Evolutionary conservation across 2,329 filamentous ascomycete species (phyloP).

Genomic region (Orbilia ellipsospora): DNA sequence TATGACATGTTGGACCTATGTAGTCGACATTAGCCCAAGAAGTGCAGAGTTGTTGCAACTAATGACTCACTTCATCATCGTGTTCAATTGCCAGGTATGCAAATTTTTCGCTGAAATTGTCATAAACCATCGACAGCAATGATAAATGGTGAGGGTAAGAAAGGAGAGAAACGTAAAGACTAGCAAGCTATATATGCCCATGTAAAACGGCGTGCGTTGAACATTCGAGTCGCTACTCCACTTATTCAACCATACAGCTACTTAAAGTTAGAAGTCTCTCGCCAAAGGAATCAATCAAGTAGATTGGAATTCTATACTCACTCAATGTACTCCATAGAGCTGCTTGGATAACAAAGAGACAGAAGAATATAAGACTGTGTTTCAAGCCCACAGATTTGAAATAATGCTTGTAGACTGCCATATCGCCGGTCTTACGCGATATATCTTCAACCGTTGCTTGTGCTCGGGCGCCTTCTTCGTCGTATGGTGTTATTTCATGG

Average conservation of each 20-base stretch:
- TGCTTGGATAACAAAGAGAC: constrained; percentile 13
- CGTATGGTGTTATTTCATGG: constrained; percentile 26
- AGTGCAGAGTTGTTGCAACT: background rate
- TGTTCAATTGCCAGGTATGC: constrained; percentile 44
- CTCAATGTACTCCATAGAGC: constrained; percentile 26
- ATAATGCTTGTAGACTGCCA: constrained; percentile 43
- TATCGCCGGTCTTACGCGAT: constrained; percentile 45
- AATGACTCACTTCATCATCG: constrained; percentile 47
- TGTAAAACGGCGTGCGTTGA: constrained; percentile 46
- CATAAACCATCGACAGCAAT: constrained; percentile 33
- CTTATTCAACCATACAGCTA: constrained; percentile 48
- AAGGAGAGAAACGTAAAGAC: constrained; percentile 12
- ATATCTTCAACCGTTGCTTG: constrained; percentile 38
- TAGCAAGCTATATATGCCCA: constrained; percentile 43
- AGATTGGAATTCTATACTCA: constrained; percentile 1
- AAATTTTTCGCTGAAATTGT: constrained; percentile 37
- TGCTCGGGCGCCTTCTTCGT: constrained; percentile 15
- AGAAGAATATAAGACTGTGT: constrained; percentile 30
- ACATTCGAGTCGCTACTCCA: constrained; percentile 47
- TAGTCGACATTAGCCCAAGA: background rate
- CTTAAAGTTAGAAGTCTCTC: constrained; percentile 12
- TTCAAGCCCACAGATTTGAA: constrained; percentile 35
- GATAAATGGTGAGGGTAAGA: constrained; percentile 23
- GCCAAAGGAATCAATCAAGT: background rate
- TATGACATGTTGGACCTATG: constrained; percentile 56